Conservation (phyloP, 768 basidiomycete species). For the Russula brevipes region DNA sequence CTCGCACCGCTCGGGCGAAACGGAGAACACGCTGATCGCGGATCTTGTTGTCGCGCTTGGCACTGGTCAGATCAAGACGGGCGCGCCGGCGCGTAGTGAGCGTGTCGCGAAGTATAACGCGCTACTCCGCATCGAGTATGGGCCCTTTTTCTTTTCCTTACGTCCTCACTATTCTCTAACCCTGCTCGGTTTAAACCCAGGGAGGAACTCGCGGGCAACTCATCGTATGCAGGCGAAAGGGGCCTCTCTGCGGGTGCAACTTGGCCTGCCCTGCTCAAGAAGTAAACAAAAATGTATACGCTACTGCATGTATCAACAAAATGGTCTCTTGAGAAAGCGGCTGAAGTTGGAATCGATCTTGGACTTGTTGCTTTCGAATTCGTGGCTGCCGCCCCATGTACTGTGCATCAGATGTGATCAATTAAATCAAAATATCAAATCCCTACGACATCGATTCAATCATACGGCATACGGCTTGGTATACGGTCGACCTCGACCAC, state of each 20-base stretch:
- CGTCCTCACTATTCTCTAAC: constrained; percentile 19
- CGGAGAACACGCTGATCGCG: constrained; percentile 94
- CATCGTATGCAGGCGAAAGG: constrained; percentile 68
- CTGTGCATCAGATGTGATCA: neutral
- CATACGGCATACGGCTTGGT: neutral
- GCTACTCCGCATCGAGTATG: constrained; percentile 85
- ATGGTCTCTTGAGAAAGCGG: neutral
- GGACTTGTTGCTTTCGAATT: neutral
- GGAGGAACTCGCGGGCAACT: constrained; percentile 71
- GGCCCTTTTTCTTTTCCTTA: constrained; percentile 23
- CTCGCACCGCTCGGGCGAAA: constrained; percentile 98
- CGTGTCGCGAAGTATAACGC: constrained; percentile 95
- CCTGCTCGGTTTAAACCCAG: constrained; percentile 34
- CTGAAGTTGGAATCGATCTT: neutral
- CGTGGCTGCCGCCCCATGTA: neutral
- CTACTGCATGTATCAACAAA: constrained; percentile 10
- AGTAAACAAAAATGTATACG: constrained; percentile 36
- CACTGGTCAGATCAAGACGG: constrained; percentile 96
- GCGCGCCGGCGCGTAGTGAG: constrained; percentile 92
- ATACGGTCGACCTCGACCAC: too few species aligned
- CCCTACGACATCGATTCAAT: too few species aligned
- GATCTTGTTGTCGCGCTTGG: constrained; percentile 93
- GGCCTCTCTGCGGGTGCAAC: constrained; percentile 74
- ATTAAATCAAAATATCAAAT: constrained; percentile 3
- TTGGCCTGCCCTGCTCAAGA: constrained; percentile 68